Base-by-base conservation (phyloP, 2,329 filamentous ascomycete species). In the Bisporella sp. region DNA sequence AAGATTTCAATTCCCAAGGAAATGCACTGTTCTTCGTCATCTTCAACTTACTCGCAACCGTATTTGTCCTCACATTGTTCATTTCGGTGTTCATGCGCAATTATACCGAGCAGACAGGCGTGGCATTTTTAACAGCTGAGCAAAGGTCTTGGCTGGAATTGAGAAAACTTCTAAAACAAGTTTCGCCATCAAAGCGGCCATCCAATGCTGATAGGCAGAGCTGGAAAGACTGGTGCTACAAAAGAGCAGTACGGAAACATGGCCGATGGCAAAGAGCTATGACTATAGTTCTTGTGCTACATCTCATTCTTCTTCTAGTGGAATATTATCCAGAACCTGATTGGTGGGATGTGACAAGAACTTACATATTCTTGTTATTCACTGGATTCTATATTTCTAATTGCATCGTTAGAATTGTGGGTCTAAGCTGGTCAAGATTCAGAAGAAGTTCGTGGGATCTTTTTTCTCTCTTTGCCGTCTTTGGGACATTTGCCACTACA, bases 21-120 rank as follows among this genome's bases (percentile, higher is more conserved):
- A 97, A 99, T 58, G 91, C 89, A 0, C 68, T 97, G 35, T 99
- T 96, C 74, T 96, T 99, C 66, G 82, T 99, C 50, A 77, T 92
- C 4, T 99, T 97, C 81, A 99, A 99, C 69, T 79, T 99, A 65
- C 77, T 99, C 61, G 90, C 90, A 32, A 93, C 93, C 0, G 92
- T 99, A 57, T 99, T 99, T 70, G 87, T 99, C 54, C 77, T 99
- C 64, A 99, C 93, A 1, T 74, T 99, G 64, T 99, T 99, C 68
- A 95, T 99, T 45, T 97, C 93, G 50, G 93, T 99, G 54, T 99
- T 99, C 68, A 99, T 99, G 93, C 89, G 93, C 54, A 99, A 96
- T 67, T 99, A 99, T 69, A 99, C 93, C 0, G 93, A 99, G 69
- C 91, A 97, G 69, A 99, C 93, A 0, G 93, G 93, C 1, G 93